Evolutionary conservation across 129 eudicot genomes (phyloP).

Genomic region (Artemisia annua): DNA sequence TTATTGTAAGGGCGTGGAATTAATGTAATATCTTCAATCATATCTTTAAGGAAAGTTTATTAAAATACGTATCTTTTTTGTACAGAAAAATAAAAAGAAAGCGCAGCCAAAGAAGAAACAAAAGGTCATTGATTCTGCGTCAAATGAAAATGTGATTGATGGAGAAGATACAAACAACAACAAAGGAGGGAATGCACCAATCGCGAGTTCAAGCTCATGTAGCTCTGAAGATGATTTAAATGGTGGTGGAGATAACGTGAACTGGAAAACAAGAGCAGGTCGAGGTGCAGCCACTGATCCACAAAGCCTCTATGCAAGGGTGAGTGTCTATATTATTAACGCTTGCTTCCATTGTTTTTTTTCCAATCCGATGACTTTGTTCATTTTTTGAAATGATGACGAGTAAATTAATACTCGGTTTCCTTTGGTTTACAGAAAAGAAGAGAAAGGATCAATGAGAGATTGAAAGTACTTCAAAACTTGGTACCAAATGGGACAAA

Average conservation of each 20-base stretch:
- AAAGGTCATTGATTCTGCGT: conserved; percentile 29
- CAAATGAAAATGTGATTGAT: conserved; percentile 17
- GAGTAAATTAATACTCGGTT: neutral
- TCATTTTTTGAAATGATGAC: conserved; percentile 8
- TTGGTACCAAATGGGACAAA: conserved; percentile 98
- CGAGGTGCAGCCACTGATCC: conserved; percentile 95
- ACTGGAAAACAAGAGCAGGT: conserved; percentile 70
- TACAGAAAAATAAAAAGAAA: conserved; percentile 48
- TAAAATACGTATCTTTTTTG: neutral
- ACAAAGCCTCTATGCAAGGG: conserved; percentile 98
- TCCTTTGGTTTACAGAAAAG: conserved; percentile 59
- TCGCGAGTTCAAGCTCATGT: conserved; percentile 44
- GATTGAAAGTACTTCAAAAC: conserved; percentile 80
- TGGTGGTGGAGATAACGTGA: conserved; percentile 45
- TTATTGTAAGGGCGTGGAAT: conserved; percentile 30
- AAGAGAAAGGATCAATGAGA: conserved; percentile 95
- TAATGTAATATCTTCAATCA: conserved; percentile 19
- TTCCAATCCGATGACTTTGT: neutral
- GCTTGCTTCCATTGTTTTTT: neutral
- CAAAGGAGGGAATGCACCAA: conserved; percentile 38
- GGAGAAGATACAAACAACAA: conserved; percentile 30
- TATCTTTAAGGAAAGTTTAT: conserved; percentile 9
- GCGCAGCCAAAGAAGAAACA: conserved; percentile 50
- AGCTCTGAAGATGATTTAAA: conserved; percentile 65
- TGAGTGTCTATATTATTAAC: conserved; percentile 11